phyloP scores from a whole-genome alignment of 441 rosid species.

The Adansonia madagascariensis region DNA sequence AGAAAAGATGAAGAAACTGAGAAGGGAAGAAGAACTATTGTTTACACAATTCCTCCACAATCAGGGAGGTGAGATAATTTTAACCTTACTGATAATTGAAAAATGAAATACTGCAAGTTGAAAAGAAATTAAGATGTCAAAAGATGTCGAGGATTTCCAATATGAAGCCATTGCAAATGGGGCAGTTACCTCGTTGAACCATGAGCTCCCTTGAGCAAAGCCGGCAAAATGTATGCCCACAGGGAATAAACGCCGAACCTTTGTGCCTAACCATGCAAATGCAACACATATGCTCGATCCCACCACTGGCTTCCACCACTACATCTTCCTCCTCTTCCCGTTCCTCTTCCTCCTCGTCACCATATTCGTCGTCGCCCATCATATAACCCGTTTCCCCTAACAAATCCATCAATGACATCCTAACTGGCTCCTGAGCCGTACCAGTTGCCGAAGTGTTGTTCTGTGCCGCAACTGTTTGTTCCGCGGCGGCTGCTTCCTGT shows the following conservation, averaged over 20 bases:
- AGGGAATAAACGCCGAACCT: conserved; percentile 92
- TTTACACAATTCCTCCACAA: conserved; percentile 26
- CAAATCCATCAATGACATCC: conserved; percentile 87
- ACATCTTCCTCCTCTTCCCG: conserved; percentile 40
- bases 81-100: neutral
- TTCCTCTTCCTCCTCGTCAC: conserved; percentile 32
- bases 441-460: neutral
- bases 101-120: neutral
- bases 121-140: conserved; percentile 27
- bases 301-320: conserved; percentile 36
- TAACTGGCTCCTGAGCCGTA: conserved; percentile 43
- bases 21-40: neutral
- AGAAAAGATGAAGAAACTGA: neutral
- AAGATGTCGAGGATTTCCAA: conserved; percentile 82
- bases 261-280: conserved; percentile 95
- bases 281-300: conserved; percentile 69
- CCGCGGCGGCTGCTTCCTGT: conserved; percentile 51
- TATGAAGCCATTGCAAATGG: conserved; percentile 76
- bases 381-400: conserved; percentile 77
- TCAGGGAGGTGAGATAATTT: conserved; percentile 23
- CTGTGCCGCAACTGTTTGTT: conserved; percentile 27
- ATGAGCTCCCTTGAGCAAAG: conserved; percentile 86
- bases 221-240: conserved; percentile 91
- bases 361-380: conserved; percentile 49
- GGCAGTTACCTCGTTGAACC: conserved; percentile 86